A percentile compares a stretch with the other conserved stretches of the same genome.
phyloP scores from a whole-genome alignment of 2,329 filamentous ascomycete genomes.

The Aspergillus thermomutatus region DNA sequence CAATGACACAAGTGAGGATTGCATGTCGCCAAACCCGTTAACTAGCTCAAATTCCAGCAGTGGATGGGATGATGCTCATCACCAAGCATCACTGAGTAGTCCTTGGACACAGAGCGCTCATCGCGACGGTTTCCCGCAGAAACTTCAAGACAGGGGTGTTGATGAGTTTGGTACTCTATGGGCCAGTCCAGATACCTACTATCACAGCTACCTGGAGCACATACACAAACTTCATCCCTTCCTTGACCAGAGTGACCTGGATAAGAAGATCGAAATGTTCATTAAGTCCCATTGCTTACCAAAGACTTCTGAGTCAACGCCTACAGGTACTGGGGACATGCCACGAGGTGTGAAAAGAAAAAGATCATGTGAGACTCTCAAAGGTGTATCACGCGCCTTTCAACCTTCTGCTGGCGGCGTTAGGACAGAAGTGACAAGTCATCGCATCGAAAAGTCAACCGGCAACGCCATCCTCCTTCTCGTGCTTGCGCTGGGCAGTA shows the following conservation, averaged over 20 bases:
- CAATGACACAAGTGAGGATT: conserved; percentile 54
- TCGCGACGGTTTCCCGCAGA: conserved; percentile 24
- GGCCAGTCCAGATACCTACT: conserved; percentile 51
- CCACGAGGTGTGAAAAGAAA: conserved; percentile 36
- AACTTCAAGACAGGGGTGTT: conserved; percentile 46
- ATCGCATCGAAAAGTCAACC: conserved; percentile 57
- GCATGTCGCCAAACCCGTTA: conserved; percentile 34
- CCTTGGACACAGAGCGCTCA: conserved; percentile 50
- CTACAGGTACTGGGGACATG: conserved; percentile 19
- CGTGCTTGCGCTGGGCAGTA: conserved; percentile 80
- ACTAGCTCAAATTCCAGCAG: conserved; percentile 15
- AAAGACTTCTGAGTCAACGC: conserved; percentile 3
- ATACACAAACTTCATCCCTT: conserved; percentile 65
- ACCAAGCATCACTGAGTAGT: conserved; percentile 44
- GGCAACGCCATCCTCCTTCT: conserved; percentile 78
- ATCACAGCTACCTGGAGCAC: conserved; percentile 55
- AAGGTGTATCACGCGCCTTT: conserved; percentile 21
- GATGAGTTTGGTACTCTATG: conserved; percentile 51
- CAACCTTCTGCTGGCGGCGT: conserved; percentile 16
- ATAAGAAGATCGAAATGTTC: conserved; percentile 51
- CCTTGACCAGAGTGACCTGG: conserved; percentile 52
- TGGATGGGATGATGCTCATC: conserved; percentile 26
- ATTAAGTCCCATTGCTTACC: conserved; percentile 45
- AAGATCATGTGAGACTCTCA: conserved; percentile 31
- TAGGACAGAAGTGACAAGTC: conserved; percentile 7